These are phyloP conservation scores for Lactarius trivialis DNA, from an alignment of 768 basidiomycete species.

Conservation along the genomic window DNA sequence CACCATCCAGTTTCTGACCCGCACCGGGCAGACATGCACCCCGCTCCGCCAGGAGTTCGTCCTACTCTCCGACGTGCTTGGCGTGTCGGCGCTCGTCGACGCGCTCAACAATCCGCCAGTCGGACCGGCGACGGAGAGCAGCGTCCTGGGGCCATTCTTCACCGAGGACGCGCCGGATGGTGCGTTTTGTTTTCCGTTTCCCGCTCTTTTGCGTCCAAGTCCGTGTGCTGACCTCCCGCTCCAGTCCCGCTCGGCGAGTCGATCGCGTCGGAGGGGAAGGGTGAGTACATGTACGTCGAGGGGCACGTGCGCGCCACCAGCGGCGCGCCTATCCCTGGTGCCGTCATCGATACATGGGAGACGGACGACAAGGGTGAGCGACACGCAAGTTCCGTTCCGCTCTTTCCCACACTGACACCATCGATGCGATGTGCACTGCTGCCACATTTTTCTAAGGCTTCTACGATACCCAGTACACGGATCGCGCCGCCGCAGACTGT, in stretches of 20 bases:
- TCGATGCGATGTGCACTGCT: not conserved
- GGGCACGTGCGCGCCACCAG: constrained; percentile 54
- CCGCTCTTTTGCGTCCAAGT: not conserved
- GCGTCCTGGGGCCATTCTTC: constrained; percentile 78
- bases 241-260: constrained; percentile 66
- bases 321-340: constrained; percentile 59
- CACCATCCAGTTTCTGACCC: constrained; percentile 72
- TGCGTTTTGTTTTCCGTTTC: constrained; percentile 30
- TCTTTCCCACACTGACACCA: not conserved
- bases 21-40: constrained; percentile 65
- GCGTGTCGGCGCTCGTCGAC: constrained; percentile 74
- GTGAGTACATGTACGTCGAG: constrained; percentile 76
- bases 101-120: constrained; percentile 61
- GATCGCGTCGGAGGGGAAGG: constrained; percentile 85
- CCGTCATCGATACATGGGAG: constrained; percentile 80
- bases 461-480: constrained; percentile 48
- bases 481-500: constrained; percentile 59
- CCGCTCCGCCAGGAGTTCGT: constrained; percentile 67
- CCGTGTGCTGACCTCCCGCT: not conserved
- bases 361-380: constrained; percentile 54
- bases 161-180: constrained; percentile 71
- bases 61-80: constrained; percentile 76
- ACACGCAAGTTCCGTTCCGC: not conserved
- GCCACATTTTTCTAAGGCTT: constrained; percentile 17
- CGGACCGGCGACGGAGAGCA: constrained; percentile 60